Conservation (phyloP, 192 early-diverging fungal genomes). For the Coemansia sp. region DNA sequence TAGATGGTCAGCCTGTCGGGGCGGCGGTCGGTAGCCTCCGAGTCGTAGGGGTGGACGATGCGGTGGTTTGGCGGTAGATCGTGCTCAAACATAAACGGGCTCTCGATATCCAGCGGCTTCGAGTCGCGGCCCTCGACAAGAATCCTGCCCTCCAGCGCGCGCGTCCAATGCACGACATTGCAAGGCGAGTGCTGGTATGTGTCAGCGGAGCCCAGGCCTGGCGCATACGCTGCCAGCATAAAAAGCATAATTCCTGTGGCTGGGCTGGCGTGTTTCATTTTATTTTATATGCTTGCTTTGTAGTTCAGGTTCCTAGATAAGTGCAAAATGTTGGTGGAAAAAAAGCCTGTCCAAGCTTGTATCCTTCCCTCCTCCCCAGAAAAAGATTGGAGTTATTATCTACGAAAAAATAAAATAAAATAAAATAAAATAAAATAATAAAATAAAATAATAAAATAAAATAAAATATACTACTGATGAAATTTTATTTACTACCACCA, state of each 20-base stretch:
- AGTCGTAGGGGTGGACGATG: conserved; percentile 41
- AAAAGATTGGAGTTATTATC: too few relatives aligned
- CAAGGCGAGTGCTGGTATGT: conserved; percentile 41
- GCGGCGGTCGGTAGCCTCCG: conserved; percentile 21
- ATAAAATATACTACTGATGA: too few relatives aligned
- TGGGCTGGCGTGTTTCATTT: too few relatives aligned
- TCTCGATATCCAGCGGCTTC: conserved; percentile 38
- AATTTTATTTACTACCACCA: too few relatives aligned
- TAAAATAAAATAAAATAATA: too few relatives aligned
- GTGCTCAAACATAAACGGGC: conserved; percentile 22
- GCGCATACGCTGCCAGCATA: background rate
- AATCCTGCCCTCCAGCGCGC: conserved; percentile 40
- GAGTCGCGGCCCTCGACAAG: conserved; percentile 32
- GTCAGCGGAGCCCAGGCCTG: conserved; percentile 7
- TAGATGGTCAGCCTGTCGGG: conserved; percentile 41
- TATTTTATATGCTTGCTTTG: too few relatives aligned
- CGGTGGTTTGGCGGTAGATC: conserved; percentile 43
- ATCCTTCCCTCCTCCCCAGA: too few relatives aligned
- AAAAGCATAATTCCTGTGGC: background rate
- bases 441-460: too few relatives aligned
- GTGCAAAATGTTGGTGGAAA: too few relatives aligned
- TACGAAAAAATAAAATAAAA: too few relatives aligned
- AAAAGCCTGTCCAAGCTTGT: too few relatives aligned
- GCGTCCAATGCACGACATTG: conserved; percentile 48
- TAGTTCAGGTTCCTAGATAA: too few relatives aligned